Conservation (phyloP, 192 early-diverging fungal species). For the Tieghemiomyces parasiticus region DNA sequence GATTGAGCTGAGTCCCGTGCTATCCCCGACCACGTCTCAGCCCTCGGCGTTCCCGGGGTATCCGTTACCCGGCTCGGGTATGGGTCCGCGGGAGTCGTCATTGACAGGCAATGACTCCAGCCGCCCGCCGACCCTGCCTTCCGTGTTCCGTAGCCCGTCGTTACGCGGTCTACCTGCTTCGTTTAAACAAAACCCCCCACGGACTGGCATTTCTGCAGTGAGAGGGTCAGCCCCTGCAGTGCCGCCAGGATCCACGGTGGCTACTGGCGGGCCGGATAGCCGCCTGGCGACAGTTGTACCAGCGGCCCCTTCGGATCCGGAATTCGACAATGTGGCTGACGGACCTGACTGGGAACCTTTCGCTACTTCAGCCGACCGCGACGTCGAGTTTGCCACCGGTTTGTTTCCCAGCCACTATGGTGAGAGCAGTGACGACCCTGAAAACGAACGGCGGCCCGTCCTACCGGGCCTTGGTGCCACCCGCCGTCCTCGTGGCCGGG, state of each 20-base stretch:
- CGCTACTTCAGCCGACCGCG: background rate
- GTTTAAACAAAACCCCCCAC: too few relatives aligned
- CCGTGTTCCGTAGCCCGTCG: background rate
- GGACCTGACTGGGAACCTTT: too few relatives aligned
- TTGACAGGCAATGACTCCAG: background rate
- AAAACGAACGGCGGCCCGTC: background rate
- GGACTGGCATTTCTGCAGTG: too few relatives aligned
- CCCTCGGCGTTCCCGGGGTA: background rate
- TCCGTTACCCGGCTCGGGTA: background rate
- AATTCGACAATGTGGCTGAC: too few relatives aligned
- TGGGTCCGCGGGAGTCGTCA: background rate
- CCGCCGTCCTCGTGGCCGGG: background rate
- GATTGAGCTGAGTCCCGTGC: background rate
- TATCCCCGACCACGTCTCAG: background rate
- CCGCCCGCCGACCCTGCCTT: background rate
- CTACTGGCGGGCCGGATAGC: too few relatives aligned
- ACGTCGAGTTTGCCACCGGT: background rate
- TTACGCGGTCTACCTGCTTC: background rate
- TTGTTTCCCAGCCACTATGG: background rate
- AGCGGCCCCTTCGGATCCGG: too few relatives aligned
- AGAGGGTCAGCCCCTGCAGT: too few relatives aligned
- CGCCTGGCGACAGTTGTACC: too few relatives aligned
- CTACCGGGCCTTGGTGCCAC: background rate
- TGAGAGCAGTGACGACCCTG: background rate
- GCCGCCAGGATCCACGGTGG: too few relatives aligned